phyloP scores from a whole-genome alignment of 2,329 filamentous ascomycete species.

The Colletotrichum melonis region DNA sequence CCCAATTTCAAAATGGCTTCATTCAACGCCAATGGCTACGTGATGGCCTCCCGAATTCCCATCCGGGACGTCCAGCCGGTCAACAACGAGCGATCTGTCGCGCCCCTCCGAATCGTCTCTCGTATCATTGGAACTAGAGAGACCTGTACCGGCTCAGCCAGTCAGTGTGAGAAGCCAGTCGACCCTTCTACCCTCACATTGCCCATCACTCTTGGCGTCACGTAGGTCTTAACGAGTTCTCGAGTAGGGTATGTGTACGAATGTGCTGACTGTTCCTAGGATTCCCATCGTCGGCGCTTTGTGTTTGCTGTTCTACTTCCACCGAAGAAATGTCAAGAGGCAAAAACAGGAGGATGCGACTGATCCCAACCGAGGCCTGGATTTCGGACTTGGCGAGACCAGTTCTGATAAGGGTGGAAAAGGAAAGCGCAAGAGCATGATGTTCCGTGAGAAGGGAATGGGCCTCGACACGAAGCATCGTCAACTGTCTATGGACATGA shows the following conservation, averaged over 20 bases:
- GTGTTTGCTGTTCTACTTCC: conserved; percentile 78
- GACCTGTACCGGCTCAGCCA: conserved; percentile 39
- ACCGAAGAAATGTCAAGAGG: conserved; percentile 80
- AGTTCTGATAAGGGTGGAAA: conserved; percentile 41
- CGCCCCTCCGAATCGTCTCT: conserved; percentile 32
- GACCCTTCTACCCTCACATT: conserved; percentile 67
- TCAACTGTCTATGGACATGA: conserved; percentile 78
- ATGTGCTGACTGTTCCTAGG: conserved; percentile 57
- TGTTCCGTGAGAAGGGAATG: conserved; percentile 62
- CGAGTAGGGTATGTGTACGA: background rate
- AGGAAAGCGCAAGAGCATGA: conserved; percentile 56
- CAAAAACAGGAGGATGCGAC: conserved; percentile 81
- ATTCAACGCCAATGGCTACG: conserved; percentile 38
- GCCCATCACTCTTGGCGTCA: conserved; percentile 75
- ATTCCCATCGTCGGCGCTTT: conserved; percentile 79
- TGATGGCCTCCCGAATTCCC: conserved; percentile 42
- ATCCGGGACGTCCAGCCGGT: conserved; percentile 35
- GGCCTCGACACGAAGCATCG: conserved; percentile 49
- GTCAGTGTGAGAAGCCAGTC: conserved; percentile 70
- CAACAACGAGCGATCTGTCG: conserved; percentile 1
- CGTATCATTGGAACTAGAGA: conserved; percentile 34
- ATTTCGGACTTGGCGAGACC: conserved; percentile 83
- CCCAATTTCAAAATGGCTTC: conserved; percentile 21
- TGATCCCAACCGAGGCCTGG: conserved; percentile 90
- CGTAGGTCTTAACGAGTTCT: conserved; percentile 66